A percentile compares a stretch with the other conserved stretches of the same genome.
phyloP scores from a whole-genome alignment of 306 rosid species.

The Vigna unguiculata region DNA sequence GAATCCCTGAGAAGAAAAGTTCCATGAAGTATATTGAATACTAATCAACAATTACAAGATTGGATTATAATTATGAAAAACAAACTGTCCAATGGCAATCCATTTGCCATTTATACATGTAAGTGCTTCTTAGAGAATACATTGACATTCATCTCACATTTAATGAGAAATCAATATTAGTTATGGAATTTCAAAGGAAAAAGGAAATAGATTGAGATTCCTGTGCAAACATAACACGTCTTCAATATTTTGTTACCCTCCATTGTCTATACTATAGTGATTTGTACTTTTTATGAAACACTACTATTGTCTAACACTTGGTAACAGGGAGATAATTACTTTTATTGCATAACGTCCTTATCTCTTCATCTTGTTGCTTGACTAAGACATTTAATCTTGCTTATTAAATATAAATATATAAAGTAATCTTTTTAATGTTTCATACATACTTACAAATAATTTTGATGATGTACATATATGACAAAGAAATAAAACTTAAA shows the following conservation, averaged over 20 bases:
- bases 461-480: no score
- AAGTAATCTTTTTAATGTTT: no score
- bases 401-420: not conserved
- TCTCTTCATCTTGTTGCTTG: no score
- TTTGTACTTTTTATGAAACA: not conserved
- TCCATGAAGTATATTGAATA: no score
- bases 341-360: not conserved
- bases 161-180: not conserved
- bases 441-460: no score
- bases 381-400: not conserved
- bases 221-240: not conserved
- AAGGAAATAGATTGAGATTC: not conserved
- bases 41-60: no score
- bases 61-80: no score
- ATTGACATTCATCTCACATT: no score
- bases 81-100: no score
- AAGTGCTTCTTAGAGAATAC: no score
- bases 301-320: not conserved
- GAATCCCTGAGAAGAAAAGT: no score
- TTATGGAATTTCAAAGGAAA: not conserved
- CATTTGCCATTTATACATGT: no score
- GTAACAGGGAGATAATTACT: not conserved
- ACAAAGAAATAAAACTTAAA: not conserved
- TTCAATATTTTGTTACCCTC: conserved; percentile 7
- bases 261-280: not conserved